phyloP scores from a whole-genome alignment of 345 rosid species.

The Firmiana major region DNA sequence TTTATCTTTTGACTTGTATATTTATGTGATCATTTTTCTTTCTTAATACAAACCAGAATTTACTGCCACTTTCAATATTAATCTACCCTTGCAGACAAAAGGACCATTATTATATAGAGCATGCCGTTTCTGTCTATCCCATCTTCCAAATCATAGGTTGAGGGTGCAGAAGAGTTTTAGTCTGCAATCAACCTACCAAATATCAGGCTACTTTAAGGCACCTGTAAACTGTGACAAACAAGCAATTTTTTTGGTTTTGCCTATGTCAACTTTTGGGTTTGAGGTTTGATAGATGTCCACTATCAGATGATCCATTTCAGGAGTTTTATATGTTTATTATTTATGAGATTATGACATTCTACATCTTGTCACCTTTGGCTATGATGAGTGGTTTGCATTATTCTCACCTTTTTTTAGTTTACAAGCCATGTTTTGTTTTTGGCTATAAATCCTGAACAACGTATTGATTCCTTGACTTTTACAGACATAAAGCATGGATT shows the following conservation, averaged over 20 bases:
- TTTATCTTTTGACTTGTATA: too few species aligned
- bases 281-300: neutral
- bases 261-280: neutral
- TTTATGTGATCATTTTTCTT: too few species aligned
- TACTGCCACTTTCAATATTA: too few species aligned
- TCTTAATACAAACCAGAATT: too few species aligned
- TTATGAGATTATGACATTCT: neutral
- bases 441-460: neutral
- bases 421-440: slow-evolving; percentile 18
- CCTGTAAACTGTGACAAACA: neutral
- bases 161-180: neutral
- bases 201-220: neutral
- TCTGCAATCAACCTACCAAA: neutral
- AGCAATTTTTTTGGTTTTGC: neutral
- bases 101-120: too few species aligned
- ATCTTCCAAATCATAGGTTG: neutral
- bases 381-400: neutral
- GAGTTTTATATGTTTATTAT: neutral
- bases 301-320: neutral
- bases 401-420: neutral
- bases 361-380: neutral
- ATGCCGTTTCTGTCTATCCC: too few species aligned
- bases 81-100: too few species aligned
- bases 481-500: slow-evolving; percentile 60
- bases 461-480: slow-evolving; percentile 20